Conservation (phyloP, 1,284 basidiomycete species). For the Cryptococcus depauperatus region DNA sequence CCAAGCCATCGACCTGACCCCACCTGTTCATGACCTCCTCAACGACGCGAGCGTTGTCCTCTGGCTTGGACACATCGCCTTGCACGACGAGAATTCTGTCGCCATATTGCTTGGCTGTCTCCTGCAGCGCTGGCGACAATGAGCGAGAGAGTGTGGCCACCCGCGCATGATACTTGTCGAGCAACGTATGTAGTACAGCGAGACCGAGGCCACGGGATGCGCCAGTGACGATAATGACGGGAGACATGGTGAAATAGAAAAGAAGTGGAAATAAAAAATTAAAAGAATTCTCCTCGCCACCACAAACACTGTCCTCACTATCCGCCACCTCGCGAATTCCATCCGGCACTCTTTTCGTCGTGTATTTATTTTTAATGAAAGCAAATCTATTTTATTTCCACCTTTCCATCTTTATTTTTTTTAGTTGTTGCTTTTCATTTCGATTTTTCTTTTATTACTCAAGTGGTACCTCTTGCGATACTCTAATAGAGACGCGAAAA, state of each 20-base stretch:
- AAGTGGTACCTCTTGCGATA: neutral
- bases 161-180: conserved; percentile 38
- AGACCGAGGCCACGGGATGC: conserved; percentile 49
- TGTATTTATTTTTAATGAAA: neutral
- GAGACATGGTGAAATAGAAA: conserved; percentile 10
- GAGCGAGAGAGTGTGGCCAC: conserved; percentile 50
- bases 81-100: conserved; percentile 24
- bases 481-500: neutral
- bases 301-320: neutral
- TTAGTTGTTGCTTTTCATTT: neutral
- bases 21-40: conserved; percentile 44
- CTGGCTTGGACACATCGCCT: conserved; percentile 47
- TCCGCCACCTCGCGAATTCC: neutral
- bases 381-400: neutral
- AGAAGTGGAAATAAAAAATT: neutral
- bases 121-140: conserved; percentile 41
- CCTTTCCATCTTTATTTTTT: neutral
- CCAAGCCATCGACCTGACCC: conserved; percentile 46
- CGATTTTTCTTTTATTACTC: too few relatives aligned
- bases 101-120: conserved; percentile 32
- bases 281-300: neutral
- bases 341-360: neutral
- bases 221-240: conserved; percentile 41
- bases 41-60: conserved; percentile 36
- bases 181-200: conserved; percentile 44